Conservation (phyloP, 148 eudicot genomes). For the Persicaria maculosa region DNA sequence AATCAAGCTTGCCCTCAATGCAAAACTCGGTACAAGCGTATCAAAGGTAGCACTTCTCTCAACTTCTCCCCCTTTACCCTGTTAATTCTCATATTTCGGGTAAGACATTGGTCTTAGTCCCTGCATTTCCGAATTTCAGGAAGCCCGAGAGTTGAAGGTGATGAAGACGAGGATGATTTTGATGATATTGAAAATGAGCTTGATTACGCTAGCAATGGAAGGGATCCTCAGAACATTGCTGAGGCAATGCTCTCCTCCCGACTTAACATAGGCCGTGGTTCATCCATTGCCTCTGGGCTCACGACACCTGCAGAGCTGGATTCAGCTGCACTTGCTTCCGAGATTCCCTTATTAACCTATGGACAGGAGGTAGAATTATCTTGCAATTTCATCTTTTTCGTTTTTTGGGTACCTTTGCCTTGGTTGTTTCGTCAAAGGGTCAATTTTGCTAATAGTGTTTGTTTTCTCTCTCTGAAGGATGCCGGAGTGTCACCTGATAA, state of each 20-base stretch:
- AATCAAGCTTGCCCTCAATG: conserved; percentile 85
- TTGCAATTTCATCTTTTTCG: neutral
- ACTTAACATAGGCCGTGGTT: conserved; percentile 16
- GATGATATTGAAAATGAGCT: conserved; percentile 61
- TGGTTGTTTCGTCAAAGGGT: neutral
- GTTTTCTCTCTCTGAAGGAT: conserved; percentile 29
- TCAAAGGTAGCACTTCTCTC: conserved; percentile 41
- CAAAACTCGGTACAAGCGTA: conserved; percentile 72
- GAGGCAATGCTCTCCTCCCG: conserved; percentile 22
- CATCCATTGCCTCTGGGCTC: conserved; percentile 24
- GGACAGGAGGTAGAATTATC: conserved; percentile 44
- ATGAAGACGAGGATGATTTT: conserved; percentile 56
- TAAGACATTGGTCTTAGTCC: neutral
- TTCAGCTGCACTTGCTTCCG: conserved; percentile 22
- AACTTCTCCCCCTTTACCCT: neutral
- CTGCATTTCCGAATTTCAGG: conserved; percentile 22
- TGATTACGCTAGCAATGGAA: conserved; percentile 23
- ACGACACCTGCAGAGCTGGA: conserved; percentile 31
- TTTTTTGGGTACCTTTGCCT: neutral
- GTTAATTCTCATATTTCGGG: neutral
- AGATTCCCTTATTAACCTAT: conserved; percentile 49
- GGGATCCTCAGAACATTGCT: conserved; percentile 16
- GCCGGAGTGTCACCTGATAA: conserved; percentile 38
- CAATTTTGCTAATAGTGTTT: conserved; percentile 5
- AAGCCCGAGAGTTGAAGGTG: conserved; percentile 56